Percentiles rank a stretch among this genome's conserved stretches.
Conservation (phyloP, 371 early-diverging fungal genomes). For the Cokeromyces recurvatus region DNA sequence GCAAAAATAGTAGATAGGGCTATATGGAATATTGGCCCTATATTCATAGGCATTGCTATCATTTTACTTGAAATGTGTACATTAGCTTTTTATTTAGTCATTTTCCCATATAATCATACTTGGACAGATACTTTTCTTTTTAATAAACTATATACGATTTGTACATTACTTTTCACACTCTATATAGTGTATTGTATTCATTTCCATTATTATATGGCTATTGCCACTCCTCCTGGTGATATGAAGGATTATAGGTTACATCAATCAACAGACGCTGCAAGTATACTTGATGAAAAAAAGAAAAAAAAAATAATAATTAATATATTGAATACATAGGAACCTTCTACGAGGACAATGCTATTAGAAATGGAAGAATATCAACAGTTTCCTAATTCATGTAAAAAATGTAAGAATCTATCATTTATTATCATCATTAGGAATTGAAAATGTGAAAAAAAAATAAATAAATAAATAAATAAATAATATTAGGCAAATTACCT, state of each 20-base stretch:
- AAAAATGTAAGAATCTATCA: slow-evolving; percentile 36
- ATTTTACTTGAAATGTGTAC: slow-evolving; percentile 48
- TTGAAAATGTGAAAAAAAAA: neutral
- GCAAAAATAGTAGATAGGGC: slow-evolving; percentile 47
- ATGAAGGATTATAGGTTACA: slow-evolving; percentile 29
- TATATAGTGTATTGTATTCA: slow-evolving; percentile 54
- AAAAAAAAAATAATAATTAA: neutral
- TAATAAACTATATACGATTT: slow-evolving; percentile 25
- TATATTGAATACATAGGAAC: slow-evolving; percentile 13
- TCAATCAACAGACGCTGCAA: neutral
- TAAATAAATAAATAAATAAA: too few species aligned
- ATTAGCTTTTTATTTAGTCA: slow-evolving; percentile 42
- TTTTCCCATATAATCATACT: slow-evolving; percentile 41
- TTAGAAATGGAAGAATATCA: slow-evolving; percentile 47
- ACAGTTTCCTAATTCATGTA: slow-evolving; percentile 42
- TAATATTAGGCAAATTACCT: slow-evolving; percentile 57
- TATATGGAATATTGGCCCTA: slow-evolving; percentile 49
- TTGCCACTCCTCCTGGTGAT: slow-evolving; percentile 48
- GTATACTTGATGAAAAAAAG: neutral
- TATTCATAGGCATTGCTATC: slow-evolving; percentile 49
- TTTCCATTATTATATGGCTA: slow-evolving; percentile 59
- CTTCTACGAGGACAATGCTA: slow-evolving; percentile 27
- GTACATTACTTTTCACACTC: slow-evolving; percentile 33
- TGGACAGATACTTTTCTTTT: slow-evolving; percentile 23
- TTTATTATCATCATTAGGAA: neutral